phyloP scores from a whole-genome alignment of 2,329 filamentous ascomycete genomes.

The Tolypocladium ovalisporum region DNA sequence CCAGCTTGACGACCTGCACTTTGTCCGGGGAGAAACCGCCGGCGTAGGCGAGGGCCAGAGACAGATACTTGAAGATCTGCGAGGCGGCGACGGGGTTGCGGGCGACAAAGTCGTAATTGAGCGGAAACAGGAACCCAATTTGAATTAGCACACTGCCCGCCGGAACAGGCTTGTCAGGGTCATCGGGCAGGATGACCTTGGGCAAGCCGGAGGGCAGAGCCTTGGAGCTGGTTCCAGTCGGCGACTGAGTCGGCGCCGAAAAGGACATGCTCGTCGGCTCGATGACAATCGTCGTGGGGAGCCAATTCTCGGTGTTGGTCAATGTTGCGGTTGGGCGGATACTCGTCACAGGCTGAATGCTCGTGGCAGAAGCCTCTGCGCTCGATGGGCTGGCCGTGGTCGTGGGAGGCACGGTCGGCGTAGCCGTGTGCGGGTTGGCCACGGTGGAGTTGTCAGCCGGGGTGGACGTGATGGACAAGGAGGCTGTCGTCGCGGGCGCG shows the following conservation, averaged over 20 bases:
- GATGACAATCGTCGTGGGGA: constrained; percentile 52
- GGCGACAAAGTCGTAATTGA: constrained; percentile 80
- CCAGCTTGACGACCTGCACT: constrained; percentile 58
- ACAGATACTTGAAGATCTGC: constrained; percentile 77
- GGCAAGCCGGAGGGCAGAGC: constrained; percentile 59
- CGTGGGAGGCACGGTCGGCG: constrained; percentile 1
- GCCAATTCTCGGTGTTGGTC: constrained; percentile 31
- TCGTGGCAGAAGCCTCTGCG: constrained; percentile 5
- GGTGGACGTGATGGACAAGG: constrained; percentile 1
- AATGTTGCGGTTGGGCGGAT: constrained; percentile 31
- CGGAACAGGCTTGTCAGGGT: constrained; percentile 40
- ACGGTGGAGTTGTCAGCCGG: constrained; percentile 3
- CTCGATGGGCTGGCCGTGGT: constrained; percentile 10
- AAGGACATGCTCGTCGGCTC: constrained; percentile 31
- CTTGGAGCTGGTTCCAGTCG: constrained; percentile 32
- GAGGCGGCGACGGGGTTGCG: constrained; percentile 59
- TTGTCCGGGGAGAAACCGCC: constrained; percentile 43
- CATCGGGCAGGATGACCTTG: constrained; percentile 62
- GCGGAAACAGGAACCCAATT: constrained; percentile 68
- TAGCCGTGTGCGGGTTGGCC: neutral
- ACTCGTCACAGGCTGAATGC: constrained; percentile 23
- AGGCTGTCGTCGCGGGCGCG: neutral
- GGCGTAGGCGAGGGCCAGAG: constrained; percentile 57
- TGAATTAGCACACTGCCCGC: constrained; percentile 63
- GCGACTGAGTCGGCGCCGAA: constrained; percentile 15